Base-by-base conservation (phyloP, 108 stramenopile species). In the Phaeodactylum tricornutum region DNA sequence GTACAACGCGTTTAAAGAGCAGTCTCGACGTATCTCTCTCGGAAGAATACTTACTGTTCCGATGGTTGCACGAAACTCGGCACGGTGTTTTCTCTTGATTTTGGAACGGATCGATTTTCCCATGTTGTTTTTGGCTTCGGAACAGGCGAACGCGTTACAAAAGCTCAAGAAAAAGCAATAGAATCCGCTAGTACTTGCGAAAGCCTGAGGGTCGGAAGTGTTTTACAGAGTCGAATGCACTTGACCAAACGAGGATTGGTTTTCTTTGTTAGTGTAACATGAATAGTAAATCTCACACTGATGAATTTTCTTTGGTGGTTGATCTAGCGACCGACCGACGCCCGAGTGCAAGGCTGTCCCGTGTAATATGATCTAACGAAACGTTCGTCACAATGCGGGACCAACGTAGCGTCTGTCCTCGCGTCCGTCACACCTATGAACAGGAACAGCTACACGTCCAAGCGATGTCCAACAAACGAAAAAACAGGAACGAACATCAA, bases 21-120 rank as follows among this genome's bases (percentile, higher is more conserved):
- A 47, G 9, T 7, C n/a, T 16, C 16, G 41, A 8, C 17, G 19
- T 17, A 8, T 8, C 25, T 47, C 48, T 24, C 11, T 22, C n/a
- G 36, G 30, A 9, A 4, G 6, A 20, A 29, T 25, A 66, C 84
- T 50, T 59, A 86, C 84, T 50, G 77, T 65, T 33, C 86, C 86
- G 46, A 83, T 71, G 0, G 86, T 87, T 46, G 64, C 53, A 39
- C 86, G 71, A 59, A 87, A 87, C 56, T 87, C 86, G 14, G 81
- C 57, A 23, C 86, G 61, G 44, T 76, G 66, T 50, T 83, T 83
- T 40, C 86, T 57, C 77, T 83, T 87, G 43, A 59, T 43, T 50
- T 87, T 87, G 11, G 79, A 78, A 29, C 86, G 73, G 50, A 87
- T 87, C 48, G 78, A 80, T 54, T 87, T 87, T 11, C 79, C 86